Conservation (phyloP, 345 rosid species). For the Salix purpurea region DNA sequence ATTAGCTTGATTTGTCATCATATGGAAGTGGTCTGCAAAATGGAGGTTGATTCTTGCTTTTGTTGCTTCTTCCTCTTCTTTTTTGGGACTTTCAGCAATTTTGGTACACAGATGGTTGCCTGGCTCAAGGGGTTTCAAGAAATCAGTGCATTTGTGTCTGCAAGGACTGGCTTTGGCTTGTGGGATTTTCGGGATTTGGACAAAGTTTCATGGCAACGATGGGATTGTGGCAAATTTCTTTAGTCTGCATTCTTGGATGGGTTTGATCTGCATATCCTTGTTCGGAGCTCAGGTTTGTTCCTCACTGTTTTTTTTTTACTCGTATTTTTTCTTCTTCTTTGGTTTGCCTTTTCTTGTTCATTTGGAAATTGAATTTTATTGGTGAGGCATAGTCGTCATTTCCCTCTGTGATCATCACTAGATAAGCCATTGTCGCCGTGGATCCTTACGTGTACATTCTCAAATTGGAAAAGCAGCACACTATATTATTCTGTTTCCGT, state of each 20-base stretch:
- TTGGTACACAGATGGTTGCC: slow-evolving; percentile 88
- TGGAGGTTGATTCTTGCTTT: background rate
- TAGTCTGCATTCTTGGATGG: slow-evolving; percentile 98
- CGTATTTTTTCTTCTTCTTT: background rate
- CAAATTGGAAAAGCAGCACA: background rate
- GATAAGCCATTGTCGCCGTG: background rate
- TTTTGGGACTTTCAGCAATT: slow-evolving; percentile 50
- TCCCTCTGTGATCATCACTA: background rate
- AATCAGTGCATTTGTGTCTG: slow-evolving; percentile 75
- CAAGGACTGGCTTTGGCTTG: slow-evolving; percentile 83
- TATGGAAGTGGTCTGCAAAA: background rate
- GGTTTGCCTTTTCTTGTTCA: background rate
- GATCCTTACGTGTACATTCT: background rate
- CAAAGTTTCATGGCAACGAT: slow-evolving; percentile 54
- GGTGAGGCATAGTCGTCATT: background rate
- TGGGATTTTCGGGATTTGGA: slow-evolving; percentile 89
- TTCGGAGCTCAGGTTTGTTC: slow-evolving; percentile 73
- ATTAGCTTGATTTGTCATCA: background rate
- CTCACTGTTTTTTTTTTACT: background rate
- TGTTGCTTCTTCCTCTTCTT: background rate
- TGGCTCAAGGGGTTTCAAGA: slow-evolving; percentile 78
- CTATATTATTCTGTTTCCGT: background rate
- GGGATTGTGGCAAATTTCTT: slow-evolving; percentile 81
- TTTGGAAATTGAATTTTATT: background rate
- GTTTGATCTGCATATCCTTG: slow-evolving; percentile 72